Conservation (phyloP, 176 grass and related monocot species). For the Aegilops tauschii region DNA sequence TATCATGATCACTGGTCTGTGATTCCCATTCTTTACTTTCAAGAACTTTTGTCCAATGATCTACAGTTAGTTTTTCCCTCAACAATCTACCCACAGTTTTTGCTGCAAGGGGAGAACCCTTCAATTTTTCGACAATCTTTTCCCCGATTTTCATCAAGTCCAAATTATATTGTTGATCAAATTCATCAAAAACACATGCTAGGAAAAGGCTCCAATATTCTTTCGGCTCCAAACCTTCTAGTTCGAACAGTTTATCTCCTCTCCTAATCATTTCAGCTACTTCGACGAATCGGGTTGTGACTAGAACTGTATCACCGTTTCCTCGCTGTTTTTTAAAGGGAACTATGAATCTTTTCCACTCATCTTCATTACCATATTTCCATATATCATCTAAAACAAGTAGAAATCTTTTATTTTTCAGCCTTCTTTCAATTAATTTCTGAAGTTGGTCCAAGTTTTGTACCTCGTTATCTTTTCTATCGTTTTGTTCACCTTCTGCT, state of each 20-base stretch:
- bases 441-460: not conserved
- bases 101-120: slow-evolving; percentile 11
- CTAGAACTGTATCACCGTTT: not conserved
- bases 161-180: not conserved
- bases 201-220: not conserved
- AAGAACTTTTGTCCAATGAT: not conserved
- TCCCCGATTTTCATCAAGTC: not conserved
- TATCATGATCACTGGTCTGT: slow-evolving; percentile 2
- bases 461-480: not conserved
- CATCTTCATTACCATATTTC: not conserved
- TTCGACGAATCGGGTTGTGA: not conserved
- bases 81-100: slow-evolving; percentile 13
- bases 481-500: not conserved
- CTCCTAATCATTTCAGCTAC: not conserved
- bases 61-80: not conserved
- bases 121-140: slow-evolving; percentile 1
- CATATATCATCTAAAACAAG: slow-evolving; percentile 24
- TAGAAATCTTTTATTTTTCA: not conserved
- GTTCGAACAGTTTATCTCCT: not conserved
- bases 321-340: not conserved
- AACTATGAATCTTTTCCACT: not conserved
- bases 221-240: not conserved
- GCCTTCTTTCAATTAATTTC: not conserved
- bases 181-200: not conserved
- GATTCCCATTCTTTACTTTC: slow-evolving; percentile 17